phyloP scores from a whole-genome alignment of 2,329 filamentous ascomycete genomes.

The Alternaria hordeiaustralica region DNA sequence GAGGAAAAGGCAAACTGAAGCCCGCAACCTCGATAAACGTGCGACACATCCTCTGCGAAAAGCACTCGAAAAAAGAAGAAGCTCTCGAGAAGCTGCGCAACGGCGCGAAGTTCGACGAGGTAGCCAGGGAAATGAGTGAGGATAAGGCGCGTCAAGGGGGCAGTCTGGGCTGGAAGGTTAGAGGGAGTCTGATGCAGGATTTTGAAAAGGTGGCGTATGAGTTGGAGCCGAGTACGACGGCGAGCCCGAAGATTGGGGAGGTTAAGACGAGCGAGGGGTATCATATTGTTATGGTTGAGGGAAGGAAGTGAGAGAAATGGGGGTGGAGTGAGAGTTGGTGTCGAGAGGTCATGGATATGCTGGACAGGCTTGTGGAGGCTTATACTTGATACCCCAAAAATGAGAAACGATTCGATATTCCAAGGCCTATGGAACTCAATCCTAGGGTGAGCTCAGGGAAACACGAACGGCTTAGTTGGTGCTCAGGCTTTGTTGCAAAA shows the following conservation, averaged over 20 bases:
- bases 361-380: background rate
- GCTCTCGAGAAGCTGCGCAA: conserved; percentile 71
- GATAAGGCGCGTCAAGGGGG: conserved; percentile 77
- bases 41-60: conserved; percentile 78
- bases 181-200: conserved; percentile 69
- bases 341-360: background rate
- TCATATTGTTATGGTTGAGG: conserved; percentile 81
- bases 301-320: conserved; percentile 57
- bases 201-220: conserved; percentile 77
- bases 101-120: conserved; percentile 75
- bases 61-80: conserved; percentile 79
- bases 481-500: background rate
- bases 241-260: conserved; percentile 70
- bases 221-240: conserved; percentile 70
- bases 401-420: background rate
- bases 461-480: background rate
- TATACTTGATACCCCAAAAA: background rate
- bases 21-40: conserved; percentile 72
- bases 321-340: background rate
- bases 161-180: conserved; percentile 74
- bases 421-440: background rate
- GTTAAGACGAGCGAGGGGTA: conserved; percentile 78
- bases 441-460: no score
- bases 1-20: conserved; percentile 60
- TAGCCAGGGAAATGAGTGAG: conserved; percentile 74